Conservation (phyloP, 2,329 filamentous ascomycete genomes). For the Ceratocystis variospora region DNA sequence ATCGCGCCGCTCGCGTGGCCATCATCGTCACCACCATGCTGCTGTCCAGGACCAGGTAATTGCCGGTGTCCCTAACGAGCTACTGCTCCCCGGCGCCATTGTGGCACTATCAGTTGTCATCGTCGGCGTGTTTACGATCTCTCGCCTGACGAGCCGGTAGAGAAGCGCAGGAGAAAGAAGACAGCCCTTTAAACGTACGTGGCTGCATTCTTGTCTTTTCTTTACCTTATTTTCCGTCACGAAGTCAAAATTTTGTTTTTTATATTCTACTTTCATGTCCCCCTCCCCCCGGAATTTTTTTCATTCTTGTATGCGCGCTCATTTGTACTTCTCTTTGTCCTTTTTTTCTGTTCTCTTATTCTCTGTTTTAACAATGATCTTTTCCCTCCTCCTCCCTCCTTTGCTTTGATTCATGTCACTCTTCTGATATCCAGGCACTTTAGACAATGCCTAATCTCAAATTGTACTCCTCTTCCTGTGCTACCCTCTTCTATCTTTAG, state of each 20-base stretch:
- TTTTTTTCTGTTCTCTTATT: slow-evolving; percentile 8
- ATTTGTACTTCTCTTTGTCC: not conserved
- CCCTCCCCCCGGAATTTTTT: not conserved
- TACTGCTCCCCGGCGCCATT: slow-evolving; percentile 84
- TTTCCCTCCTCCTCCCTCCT: not conserved
- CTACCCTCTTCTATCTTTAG: slow-evolving; percentile 3
- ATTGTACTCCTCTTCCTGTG: not conserved
- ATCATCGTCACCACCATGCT: slow-evolving; percentile 22
- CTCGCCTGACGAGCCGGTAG: slow-evolving; percentile 48
- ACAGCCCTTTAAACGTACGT: not conserved
- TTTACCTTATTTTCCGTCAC: not conserved
- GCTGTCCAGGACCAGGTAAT: slow-evolving; percentile 62
- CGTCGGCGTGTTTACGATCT: slow-evolving; percentile 79
- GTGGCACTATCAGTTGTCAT: slow-evolving; percentile 92
- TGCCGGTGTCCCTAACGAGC: slow-evolving; percentile 81
- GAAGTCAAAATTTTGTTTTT: slow-evolving; percentile 6
- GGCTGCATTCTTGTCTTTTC: not conserved
- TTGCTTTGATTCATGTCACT: not conserved
- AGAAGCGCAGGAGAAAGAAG: slow-evolving; percentile 15
- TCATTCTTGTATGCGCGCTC: not conserved
- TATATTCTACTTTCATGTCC: slow-evolving; percentile 2
- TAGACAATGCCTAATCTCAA: not conserved
- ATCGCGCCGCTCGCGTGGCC: slow-evolving; percentile 29
- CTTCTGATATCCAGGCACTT: not conserved
- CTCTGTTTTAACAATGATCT: slow-evolving; percentile 7